Evolutionary conservation across 2,329 filamentous ascomycete genomes (phyloP).

Genomic region (Hypomyces perniciosus): DNA sequence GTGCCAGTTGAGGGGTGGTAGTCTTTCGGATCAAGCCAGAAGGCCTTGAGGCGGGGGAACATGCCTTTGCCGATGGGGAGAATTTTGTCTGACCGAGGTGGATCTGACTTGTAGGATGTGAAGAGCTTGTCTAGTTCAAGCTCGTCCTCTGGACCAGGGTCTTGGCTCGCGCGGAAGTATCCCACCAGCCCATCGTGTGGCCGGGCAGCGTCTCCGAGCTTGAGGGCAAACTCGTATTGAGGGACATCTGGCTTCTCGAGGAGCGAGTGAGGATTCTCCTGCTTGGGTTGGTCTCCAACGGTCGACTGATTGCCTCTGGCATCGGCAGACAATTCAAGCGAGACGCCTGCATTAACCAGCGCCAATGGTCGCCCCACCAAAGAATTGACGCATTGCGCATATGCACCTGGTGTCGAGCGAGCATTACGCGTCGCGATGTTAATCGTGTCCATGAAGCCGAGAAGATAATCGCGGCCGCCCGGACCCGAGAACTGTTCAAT

Average conservation of each 20-base stretch:
- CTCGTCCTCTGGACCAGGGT: constrained; percentile 1
- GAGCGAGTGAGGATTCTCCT: background rate
- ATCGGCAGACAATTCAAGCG: constrained; percentile 28
- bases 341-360: constrained; percentile 33
- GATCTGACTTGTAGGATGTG: constrained; percentile 19
- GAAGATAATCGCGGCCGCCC: constrained; percentile 22
- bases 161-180: constrained; percentile 26
- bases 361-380: constrained; percentile 37
- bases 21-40: constrained; percentile 13
- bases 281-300: background rate
- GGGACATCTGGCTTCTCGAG: too few species aligned
- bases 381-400: constrained; percentile 29
- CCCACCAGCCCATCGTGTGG: constrained; percentile 34
- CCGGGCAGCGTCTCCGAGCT: constrained; percentile 29
- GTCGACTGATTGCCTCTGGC: constrained; percentile 13
- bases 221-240: constrained; percentile 25
- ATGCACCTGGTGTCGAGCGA: constrained; percentile 26
- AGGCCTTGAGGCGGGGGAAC: constrained; percentile 23
- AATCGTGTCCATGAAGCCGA: constrained; percentile 31
- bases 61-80: background rate
- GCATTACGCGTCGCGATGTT: constrained; percentile 20
- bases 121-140: constrained; percentile 21
- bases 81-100: constrained; percentile 4
- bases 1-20: constrained; percentile 1
- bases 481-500: constrained; percentile 17